phyloP scores from a whole-genome alignment of 140 eudicot species.

The Eryngium alpinum region DNA sequence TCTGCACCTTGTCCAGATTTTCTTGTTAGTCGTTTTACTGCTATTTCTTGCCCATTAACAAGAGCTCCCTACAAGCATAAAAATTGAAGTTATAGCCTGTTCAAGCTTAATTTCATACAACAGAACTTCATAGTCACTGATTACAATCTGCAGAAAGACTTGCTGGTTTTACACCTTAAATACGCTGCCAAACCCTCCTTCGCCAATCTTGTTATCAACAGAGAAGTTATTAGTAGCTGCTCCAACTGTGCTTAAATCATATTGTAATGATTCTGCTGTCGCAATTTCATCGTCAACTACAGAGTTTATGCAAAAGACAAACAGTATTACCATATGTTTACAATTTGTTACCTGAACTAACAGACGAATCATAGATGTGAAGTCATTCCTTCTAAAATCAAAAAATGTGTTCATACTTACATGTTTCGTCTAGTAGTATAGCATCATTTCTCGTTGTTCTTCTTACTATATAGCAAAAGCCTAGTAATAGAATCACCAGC shows the following conservation, averaged over 20 bases:
- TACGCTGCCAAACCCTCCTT: not conserved
- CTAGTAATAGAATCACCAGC: not conserved
- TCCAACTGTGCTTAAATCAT: not conserved
- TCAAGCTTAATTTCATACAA: not conserved
- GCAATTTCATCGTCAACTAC: not conserved
- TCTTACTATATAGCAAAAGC: not conserved
- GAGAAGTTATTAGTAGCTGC: not conserved
- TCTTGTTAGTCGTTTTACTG: not conserved
- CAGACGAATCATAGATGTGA: too few species aligned
- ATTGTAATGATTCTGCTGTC: not conserved
- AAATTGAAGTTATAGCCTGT: not conserved
- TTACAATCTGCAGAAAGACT: too few species aligned
- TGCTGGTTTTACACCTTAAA: not conserved
- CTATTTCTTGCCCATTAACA: not conserved
- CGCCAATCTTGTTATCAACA: constrained; percentile 1
- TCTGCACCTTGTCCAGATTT: not conserved
- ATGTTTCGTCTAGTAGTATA: not conserved
- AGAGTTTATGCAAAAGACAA: not conserved
- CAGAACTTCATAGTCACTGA: not conserved
- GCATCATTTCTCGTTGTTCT: not conserved
- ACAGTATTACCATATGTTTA: too few species aligned
- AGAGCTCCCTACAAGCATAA: not conserved
- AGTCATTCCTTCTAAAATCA: too few species aligned
- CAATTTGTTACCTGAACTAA: too few species aligned
- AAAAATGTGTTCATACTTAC: not conserved